Conservation (phyloP, 1,284 basidiomycete species). For the Pterulicium gracile region DNA sequence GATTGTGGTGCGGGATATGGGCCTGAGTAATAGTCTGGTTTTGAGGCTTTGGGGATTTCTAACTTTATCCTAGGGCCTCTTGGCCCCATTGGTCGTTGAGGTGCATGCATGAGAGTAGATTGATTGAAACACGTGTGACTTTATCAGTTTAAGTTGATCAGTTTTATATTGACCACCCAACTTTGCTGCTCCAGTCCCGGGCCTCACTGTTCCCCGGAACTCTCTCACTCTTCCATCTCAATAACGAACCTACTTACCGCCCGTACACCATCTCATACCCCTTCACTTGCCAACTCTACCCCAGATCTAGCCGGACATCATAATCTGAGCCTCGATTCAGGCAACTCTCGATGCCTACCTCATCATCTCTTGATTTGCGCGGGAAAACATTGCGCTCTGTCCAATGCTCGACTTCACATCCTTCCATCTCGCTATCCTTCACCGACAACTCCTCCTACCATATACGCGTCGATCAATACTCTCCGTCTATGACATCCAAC, state of each 20-base stretch:
- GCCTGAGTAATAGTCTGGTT: not conserved
- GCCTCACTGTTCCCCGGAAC: too few species aligned
- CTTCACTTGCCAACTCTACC: too few species aligned
- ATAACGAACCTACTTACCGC: too few species aligned
- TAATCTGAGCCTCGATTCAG: too few species aligned
- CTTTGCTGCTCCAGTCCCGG: too few species aligned
- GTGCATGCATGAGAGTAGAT: conserved; percentile 7
- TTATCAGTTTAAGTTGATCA: too few species aligned
- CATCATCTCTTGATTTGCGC: conserved; percentile 21
- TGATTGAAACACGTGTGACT: too few species aligned
- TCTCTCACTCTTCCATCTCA: too few species aligned
- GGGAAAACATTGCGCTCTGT: conserved; percentile 42
- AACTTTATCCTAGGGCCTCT: not conserved
- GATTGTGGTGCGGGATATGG: not conserved
- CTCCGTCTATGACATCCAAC: conserved; percentile 39
- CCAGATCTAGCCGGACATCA: too few species aligned
- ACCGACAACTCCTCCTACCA: conserved; percentile 42
- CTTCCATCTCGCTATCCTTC: conserved; percentile 44
- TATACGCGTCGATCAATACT: conserved; percentile 51
- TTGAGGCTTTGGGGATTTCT: not conserved
- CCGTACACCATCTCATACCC: too few species aligned
- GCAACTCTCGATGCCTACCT: not conserved
- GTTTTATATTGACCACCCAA: too few species aligned
- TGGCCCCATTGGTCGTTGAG: not conserved
- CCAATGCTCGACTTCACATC: conserved; percentile 40